A percentile compares a stretch with the other conserved stretches of the same genome.
Evolutionary conservation across 179 eudicot species (phyloP).

Genomic region (Drosera spatulata): DNA sequence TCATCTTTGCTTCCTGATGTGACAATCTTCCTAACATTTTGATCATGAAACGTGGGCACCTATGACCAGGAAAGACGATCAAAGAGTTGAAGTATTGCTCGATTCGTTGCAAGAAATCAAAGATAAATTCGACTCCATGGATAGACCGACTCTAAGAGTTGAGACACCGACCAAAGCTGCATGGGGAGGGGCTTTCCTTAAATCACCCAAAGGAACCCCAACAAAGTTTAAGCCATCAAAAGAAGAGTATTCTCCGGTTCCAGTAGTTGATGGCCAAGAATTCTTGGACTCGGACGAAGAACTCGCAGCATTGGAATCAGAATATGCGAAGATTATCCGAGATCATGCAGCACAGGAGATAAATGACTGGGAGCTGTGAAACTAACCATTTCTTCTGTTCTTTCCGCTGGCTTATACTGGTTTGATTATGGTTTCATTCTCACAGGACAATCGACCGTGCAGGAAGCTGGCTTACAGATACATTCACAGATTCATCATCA

Average conservation of each 20-base stretch:
- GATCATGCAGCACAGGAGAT: constrained; percentile 20
- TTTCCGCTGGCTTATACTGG: not conserved
- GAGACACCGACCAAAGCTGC: constrained; percentile 14
- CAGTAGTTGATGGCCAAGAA: constrained; percentile 5
- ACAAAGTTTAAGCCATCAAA: constrained; percentile 4
- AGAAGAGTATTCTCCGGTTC: constrained; percentile 12
- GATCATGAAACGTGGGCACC: not conserved
- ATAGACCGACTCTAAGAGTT: constrained; percentile 18
- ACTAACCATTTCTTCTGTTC: not conserved
- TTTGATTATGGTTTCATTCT: too few relatives aligned
- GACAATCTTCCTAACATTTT: not conserved
- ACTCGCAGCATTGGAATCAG: constrained; percentile 17
- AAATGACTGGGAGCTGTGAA: constrained; percentile 35
- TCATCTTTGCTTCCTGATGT: not conserved
- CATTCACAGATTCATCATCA: too few relatives aligned
- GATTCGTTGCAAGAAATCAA: constrained; percentile 16
- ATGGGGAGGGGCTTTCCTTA: constrained; percentile 11
- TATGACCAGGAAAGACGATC: constrained; percentile 22
- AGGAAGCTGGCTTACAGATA: too few relatives aligned
- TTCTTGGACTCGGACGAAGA: constrained; percentile 14
- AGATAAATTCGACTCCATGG: constrained; percentile 22
- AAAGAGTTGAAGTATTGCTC: constrained; percentile 16
- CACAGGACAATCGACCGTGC: too few relatives aligned
- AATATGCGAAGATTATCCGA: constrained; percentile 21
- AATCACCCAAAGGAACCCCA: constrained; percentile 8